These are phyloP conservation scores for Populus deltoides DNA, from an alignment of 345 rosid genomes.

Conservation along the genomic window DNA sequence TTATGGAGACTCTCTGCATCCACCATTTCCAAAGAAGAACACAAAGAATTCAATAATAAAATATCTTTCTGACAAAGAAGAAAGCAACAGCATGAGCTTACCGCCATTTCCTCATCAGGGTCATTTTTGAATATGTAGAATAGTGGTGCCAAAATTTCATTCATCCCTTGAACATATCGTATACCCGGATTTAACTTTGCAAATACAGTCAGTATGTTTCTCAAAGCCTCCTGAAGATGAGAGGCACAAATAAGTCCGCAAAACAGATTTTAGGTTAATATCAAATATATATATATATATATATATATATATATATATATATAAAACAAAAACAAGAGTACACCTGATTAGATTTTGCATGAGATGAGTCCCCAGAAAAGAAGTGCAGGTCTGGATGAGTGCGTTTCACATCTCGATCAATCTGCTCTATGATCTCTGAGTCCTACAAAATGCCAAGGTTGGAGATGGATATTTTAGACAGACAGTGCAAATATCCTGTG, in stretches of 20 bases:
- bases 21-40: not conserved
- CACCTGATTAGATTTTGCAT: constrained; percentile 85
- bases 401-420: constrained; percentile 91
- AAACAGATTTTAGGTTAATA: constrained; percentile 9
- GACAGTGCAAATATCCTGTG: not conserved
- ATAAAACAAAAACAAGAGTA: constrained; percentile 7
- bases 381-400: constrained; percentile 97
- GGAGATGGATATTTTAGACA: constrained; percentile 9
- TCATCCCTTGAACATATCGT: constrained; percentile 99
- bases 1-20: not conserved
- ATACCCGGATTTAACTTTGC: constrained; percentile 98
- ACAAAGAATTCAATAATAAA: not conserved
- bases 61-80: not conserved
- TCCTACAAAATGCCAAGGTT: constrained; percentile 51
- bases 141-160: constrained; percentile 88
- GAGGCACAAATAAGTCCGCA: constrained; percentile 20
- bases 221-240: constrained; percentile 74
- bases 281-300: not conserved
- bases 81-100: constrained; percentile 11
- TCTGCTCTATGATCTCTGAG: constrained; percentile 84
- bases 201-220: constrained; percentile 62
- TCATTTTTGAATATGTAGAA: constrained; percentile 82
- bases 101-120: constrained; percentile 73
- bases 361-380: constrained; percentile 80
- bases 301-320: too few species aligned